A percentile compares a stretch with the other conserved stretches of the same genome.
Conservation (phyloP, 345 rosid genomes). For the Zanthoxylum bungeanum region DNA sequence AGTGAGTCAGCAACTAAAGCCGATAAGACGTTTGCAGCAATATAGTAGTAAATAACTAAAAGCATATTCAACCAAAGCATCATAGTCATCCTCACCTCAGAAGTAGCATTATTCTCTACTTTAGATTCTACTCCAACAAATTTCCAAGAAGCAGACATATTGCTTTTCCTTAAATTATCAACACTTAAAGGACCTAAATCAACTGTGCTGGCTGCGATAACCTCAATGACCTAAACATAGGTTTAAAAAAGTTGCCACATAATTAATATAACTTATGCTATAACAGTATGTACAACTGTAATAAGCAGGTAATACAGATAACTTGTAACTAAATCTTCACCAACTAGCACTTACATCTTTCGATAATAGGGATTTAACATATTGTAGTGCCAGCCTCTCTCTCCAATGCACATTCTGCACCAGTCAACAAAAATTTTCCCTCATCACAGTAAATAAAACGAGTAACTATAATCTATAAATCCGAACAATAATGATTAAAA, state of each 20-base stretch:
- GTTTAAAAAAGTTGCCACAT: conserved; percentile 10
- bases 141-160: conserved; percentile 79
- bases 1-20: conserved; percentile 27
- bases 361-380: conserved; percentile 60
- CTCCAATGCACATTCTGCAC: conserved; percentile 83
- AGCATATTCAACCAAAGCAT: conserved; percentile 9
- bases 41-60: neutral
- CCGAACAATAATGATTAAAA: neutral
- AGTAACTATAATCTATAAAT: neutral
- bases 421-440: conserved; percentile 19
- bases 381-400: conserved; percentile 67
- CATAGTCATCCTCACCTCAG: conserved; percentile 47
- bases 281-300: neutral
- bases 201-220: conserved; percentile 58
- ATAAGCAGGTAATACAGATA: neutral
- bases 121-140: conserved; percentile 35
- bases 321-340: conserved; percentile 5
- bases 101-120: conserved; percentile 23
- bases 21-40: neutral
- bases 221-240: conserved; percentile 61
- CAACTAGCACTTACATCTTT: conserved; percentile 62
- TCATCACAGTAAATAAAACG: neutral
- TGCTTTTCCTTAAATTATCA: conserved; percentile 72
- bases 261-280: conserved; percentile 5
- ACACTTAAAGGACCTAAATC: conserved; percentile 84